These are phyloP conservation scores for Myxozyma kluyveri DNA, from an alignment of 805 yeast species.

Conservation along the genomic window DNA sequence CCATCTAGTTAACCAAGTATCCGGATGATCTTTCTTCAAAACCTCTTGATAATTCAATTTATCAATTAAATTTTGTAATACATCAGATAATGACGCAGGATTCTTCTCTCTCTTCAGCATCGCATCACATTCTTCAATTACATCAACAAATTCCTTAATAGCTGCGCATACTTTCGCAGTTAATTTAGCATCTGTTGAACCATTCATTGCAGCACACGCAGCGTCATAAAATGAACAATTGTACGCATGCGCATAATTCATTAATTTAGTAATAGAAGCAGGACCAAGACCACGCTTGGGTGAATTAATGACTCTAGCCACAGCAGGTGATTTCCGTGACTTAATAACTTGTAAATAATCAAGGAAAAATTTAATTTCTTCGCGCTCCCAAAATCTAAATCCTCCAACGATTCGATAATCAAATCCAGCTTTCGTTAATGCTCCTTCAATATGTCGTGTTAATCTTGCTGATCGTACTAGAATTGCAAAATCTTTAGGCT, in stretches of 20 bases:
- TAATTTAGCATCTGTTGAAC: slow-evolving; percentile 15
- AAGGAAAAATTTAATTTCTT: slow-evolving; percentile 61
- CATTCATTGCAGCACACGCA: slow-evolving; percentile 9
- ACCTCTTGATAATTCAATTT: slow-evolving; percentile 13
- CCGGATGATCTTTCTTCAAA: slow-evolving; percentile 14
- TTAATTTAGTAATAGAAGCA: slow-evolving; percentile 44
- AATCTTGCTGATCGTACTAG: slow-evolving; percentile 64
- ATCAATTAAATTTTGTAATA: slow-evolving; percentile 9
- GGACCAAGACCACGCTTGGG: slow-evolving; percentile 72
- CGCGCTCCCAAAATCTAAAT: slow-evolving; percentile 72
- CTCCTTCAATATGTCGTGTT: slow-evolving; percentile 63
- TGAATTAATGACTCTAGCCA: slow-evolving; percentile 53
- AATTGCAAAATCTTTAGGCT: slow-evolving; percentile 64
- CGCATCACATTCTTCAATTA: slow-evolving; percentile 8
- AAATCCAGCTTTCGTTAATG: slow-evolving; percentile 52
- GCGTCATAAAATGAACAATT: slow-evolving; percentile 23
- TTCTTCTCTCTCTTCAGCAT: slow-evolving; percentile 1
- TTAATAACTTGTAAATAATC: slow-evolving; percentile 64
- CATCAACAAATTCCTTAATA: slow-evolving; percentile 10
- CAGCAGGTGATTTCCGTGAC: slow-evolving; percentile 60
- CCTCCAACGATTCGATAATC: slow-evolving; percentile 74
- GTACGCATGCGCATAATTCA: slow-evolving; percentile 18
- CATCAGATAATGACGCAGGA: slow-evolving; percentile 5
- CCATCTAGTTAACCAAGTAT: slow-evolving; percentile 26
- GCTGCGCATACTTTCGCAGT: slow-evolving; percentile 1